These are phyloP conservation scores for Populus hybrid DNA, from an alignment of 441 rosid species.

Conservation along the genomic window DNA sequence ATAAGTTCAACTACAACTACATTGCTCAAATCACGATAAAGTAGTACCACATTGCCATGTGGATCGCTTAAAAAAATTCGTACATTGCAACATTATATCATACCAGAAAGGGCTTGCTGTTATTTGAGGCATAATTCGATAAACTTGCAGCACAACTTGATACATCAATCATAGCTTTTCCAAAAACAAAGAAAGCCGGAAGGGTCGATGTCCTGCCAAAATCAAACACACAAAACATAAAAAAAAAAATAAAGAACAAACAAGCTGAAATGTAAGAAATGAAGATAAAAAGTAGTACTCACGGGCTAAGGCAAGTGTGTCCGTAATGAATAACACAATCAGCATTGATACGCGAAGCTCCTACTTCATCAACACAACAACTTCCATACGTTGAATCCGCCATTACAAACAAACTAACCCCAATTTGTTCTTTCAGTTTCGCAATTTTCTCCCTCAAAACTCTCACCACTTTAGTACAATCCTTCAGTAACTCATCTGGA, in stretches of 20 bases:
- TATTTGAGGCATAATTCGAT: conserved; percentile 29
- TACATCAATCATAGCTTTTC: conserved; percentile 54
- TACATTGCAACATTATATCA: conserved; percentile 6
- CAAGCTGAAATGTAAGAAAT: neutral
- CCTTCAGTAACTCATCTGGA: conserved; percentile 78
- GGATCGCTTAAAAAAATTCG: neutral
- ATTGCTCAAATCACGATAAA: neutral
- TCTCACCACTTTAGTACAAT: conserved; percentile 55
- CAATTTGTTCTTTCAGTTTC: conserved; percentile 33
- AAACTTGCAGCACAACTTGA: conserved; percentile 49
- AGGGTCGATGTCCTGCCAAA: conserved; percentile 67
- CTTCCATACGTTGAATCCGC: conserved; percentile 92
- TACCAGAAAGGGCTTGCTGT: conserved; percentile 65
- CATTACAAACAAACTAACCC: conserved; percentile 67
- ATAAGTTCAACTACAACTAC: neutral
- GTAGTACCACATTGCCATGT: neutral
- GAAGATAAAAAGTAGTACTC: conserved; percentile 25
- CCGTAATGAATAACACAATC: conserved; percentile 90
- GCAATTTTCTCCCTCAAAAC: conserved; percentile 41
- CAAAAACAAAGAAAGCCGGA: conserved; percentile 83
- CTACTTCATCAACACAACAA: conserved; percentile 92
- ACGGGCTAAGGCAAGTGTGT: conserved; percentile 94
- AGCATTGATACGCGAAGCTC: conserved; percentile 72
- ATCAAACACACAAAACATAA: neutral
- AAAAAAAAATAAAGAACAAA: neutral